Percentiles rank a stretch among this genome's conserved stretches.
phyloP scores from a whole-genome alignment of 1,284 basidiomycete genomes.

The Trametes hirsuta region DNA sequence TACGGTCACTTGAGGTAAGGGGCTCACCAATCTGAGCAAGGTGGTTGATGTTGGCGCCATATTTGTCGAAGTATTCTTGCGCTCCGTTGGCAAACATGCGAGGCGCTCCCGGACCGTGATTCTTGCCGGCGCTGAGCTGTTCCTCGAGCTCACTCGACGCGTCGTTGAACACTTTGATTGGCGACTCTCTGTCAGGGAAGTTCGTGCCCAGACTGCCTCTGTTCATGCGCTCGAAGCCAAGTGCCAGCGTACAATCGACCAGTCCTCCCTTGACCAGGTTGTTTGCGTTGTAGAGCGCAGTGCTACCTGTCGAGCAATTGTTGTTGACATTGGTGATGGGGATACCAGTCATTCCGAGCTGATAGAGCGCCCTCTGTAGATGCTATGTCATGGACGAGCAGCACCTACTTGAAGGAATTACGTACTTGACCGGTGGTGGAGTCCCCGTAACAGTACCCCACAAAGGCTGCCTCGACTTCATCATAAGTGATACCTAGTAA shows the following conservation, averaged over 20 bases:
- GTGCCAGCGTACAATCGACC: conserved; percentile 78
- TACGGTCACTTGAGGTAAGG: not conserved
- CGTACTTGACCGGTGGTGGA: conserved; percentile 80
- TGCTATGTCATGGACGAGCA: not conserved
- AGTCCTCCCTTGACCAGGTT: conserved; percentile 70
- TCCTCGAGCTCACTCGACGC: conserved; percentile 58
- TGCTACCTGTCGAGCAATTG: conserved; percentile 80
- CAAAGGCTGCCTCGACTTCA: conserved; percentile 71
- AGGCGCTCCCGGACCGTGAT: conserved; percentile 72
- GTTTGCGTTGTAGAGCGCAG: conserved; percentile 74
- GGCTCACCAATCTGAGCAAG: conserved; percentile 75
- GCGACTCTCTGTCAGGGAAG: conserved; percentile 71
- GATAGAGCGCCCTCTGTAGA: conserved; percentile 74
- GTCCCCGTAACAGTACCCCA: conserved; percentile 83
- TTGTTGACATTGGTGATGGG: conserved; percentile 90
- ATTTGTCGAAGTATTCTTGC: conserved; percentile 78
- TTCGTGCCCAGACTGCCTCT: conserved; percentile 74
- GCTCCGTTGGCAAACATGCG: conserved; percentile 82
- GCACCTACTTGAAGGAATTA: not conserved
- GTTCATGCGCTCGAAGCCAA: conserved; percentile 90
- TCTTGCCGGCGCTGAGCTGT: conserved; percentile 53
- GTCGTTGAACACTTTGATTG: conserved; percentile 52
- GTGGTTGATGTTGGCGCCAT: conserved; percentile 70
- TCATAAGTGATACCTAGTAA: conserved; percentile 80
- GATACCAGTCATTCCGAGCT: conserved; percentile 83